A percentile compares a stretch with the other conserved stretches of the same genome.
Conservation (phyloP, 2,329 filamentous ascomycete species). For the Penicillium sp. region DNA sequence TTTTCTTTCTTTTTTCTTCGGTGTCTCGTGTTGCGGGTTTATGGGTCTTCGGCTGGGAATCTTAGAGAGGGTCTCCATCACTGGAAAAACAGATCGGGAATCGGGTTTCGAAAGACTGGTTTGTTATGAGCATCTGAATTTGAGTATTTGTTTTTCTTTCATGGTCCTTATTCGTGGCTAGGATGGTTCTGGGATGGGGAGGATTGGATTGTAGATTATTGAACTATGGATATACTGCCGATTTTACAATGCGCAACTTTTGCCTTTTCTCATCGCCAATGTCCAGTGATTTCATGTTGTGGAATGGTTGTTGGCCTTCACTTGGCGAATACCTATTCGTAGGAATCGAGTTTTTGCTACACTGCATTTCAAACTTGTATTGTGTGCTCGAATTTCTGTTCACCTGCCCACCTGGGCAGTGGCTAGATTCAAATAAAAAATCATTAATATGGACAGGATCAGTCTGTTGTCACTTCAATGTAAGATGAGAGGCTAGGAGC, state of each 20-base stretch:
- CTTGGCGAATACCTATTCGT: too few relatives aligned
- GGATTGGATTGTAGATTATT: conserved; percentile 10
- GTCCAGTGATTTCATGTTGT: too few relatives aligned
- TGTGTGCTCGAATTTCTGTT: too few relatives aligned
- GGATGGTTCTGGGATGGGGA: background rate
- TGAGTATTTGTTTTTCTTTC: conserved; percentile 7
- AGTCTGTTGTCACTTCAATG: too few relatives aligned
- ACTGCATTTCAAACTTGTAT: too few relatives aligned
- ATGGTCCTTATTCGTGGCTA: background rate
- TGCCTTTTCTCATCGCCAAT: too few relatives aligned
- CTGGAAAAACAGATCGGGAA: conserved; percentile 35
- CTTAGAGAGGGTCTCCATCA: conserved; percentile 37
- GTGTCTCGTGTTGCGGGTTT: conserved; percentile 24
- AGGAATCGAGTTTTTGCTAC: too few relatives aligned
- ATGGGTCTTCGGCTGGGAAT: conserved; percentile 29
- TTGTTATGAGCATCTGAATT: conserved; percentile 12
- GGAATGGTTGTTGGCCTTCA: too few relatives aligned
- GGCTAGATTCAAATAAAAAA: too few relatives aligned
- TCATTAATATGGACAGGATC: too few relatives aligned
- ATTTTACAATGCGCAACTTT: background rate
- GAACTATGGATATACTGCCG: background rate
- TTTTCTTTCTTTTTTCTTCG: conserved; percentile 7
- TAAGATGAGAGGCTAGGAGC: too few relatives aligned
- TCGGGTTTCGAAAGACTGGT: conserved; percentile 21
- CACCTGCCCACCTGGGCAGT: too few relatives aligned